Evolutionary conservation across 768 basidiomycete genomes (phyloP).

Genomic region (Rhizopogon rudus): DNA sequence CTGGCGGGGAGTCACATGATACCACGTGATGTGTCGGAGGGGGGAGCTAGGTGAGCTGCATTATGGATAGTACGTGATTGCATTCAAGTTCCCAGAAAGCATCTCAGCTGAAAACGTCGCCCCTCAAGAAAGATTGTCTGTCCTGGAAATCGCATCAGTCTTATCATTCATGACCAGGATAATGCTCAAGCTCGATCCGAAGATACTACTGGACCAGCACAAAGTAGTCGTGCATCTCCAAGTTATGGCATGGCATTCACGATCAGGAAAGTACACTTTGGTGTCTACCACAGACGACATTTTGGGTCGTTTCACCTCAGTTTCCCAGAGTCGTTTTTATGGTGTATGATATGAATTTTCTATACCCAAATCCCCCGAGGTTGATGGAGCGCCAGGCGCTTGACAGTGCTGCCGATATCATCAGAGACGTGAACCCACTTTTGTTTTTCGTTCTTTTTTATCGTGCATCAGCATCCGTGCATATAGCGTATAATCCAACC

Average conservation of each 20-base stretch:
- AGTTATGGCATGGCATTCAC: constrained; percentile 64
- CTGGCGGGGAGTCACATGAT: no score
- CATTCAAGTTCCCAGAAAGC: no score
- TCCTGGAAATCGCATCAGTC: constrained; percentile 78
- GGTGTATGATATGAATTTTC: constrained; percentile 25
- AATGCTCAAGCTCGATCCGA: constrained; percentile 76
- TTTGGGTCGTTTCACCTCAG: no score
- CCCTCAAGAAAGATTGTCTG: constrained; percentile 75
- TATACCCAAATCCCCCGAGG: constrained; percentile 79
- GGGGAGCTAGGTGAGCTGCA: no score
- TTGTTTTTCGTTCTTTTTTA: background rate
- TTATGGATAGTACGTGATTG: no score
- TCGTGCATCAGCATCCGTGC: no score
- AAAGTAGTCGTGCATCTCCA: constrained; percentile 83
- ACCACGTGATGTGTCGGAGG: no score
- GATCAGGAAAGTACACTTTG: constrained; percentile 68
- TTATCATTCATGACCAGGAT: constrained; percentile 95
- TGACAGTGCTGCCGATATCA: constrained; percentile 89
- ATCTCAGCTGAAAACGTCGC: constrained; percentile 64
- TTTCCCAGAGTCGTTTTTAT: background rate
- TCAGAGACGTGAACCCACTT: constrained; percentile 72
- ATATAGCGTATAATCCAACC: background rate
- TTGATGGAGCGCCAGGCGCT: constrained; percentile 89
- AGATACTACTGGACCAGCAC: constrained; percentile 61
- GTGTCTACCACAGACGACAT: no score